Base-by-base conservation (phyloP, 2,329 filamentous ascomycete species). In the Boeremia exigua region DNA sequence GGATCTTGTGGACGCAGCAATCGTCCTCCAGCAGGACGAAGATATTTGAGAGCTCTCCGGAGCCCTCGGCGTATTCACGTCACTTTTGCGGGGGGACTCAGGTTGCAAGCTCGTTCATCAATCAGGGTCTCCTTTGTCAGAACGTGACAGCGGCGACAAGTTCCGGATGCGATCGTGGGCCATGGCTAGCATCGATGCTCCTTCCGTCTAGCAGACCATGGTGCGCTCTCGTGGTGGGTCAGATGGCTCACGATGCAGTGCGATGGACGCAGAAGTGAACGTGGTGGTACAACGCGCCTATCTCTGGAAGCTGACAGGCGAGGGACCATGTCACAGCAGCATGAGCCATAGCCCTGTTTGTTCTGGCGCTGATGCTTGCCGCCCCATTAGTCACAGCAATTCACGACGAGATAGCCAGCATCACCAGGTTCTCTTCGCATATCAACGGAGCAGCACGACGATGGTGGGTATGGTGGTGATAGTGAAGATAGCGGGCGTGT, bases 231-330 rank as follows among this genome's bases (percentile, higher is more conserved):
- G 51, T 58, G 50, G 47, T 51, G 55, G 61, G 65, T 66, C 61
- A 62, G 48, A 65, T 56, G 51, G 50, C 45, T 51, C 44, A 62
- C 49, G 54, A 63, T 63, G 63, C 56, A 60, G 54, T 65, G 59
- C 61, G 43, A 68, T 66, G 68, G 63, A 60, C 47, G 61, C 62
- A 50, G 49, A 60, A 43, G 69, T 67, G 62, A 68, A 65, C 63
- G 51, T 70, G 60, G 70, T 69, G 23, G 59, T 70, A 70, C 70
- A 68, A 69, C 65, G 56, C 46, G 64, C 60, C 62, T 65, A 68
- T 70, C 64, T 64, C 43, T 42, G 29, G 45, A 59, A 38, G 46
- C 40, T 53, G 57, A 58, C 51, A 30, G 57, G 45, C 46, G 37
- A 45, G 39, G 48, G 62, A 58, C 61, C 48, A 66, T 70, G 65